A percentile compares a stretch with the other conserved stretches of the same genome.
Conservation (phyloP, 169 alveolate genomes). For the Plasmodium vivax region DNA sequence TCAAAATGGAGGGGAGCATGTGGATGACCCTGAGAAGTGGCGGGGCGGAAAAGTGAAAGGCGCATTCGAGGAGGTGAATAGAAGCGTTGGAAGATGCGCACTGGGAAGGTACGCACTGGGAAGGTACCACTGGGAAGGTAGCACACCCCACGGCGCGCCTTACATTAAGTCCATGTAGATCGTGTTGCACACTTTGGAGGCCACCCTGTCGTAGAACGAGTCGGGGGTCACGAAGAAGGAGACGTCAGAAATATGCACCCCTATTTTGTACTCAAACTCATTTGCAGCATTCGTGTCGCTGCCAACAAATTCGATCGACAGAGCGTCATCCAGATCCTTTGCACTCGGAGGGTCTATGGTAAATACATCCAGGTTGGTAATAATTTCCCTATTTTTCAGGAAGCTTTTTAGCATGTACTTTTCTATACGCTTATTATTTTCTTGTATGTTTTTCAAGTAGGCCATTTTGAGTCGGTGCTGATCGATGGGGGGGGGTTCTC, state of each 20-base stretch:
- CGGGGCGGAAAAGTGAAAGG: neutral
- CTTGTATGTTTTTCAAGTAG: slow-evolving; percentile 9
- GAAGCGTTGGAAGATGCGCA: neutral
- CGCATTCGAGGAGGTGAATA: neutral
- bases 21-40: slow-evolving; percentile 72
- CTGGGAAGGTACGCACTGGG: neutral
- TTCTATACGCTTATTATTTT: slow-evolving; percentile 10
- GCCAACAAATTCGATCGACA: slow-evolving; percentile 89
- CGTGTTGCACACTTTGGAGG: slow-evolving; percentile 94
- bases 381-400: slow-evolving; percentile 37
- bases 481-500: neutral
- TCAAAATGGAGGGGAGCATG: slow-evolving; percentile 91
- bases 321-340: slow-evolving; percentile 98
- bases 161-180: slow-evolving; percentile 92
- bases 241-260: slow-evolving; percentile 99
- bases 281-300: slow-evolving; percentile 80
- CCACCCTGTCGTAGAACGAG: slow-evolving; percentile 94
- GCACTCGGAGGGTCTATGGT: slow-evolving; percentile 98
- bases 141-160: neutral
- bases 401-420: slow-evolving; percentile 56
- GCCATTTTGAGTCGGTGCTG: slow-evolving; percentile 13
- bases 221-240: slow-evolving; percentile 95
- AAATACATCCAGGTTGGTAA: slow-evolving; percentile 75
- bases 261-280: slow-evolving; percentile 87
- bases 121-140: neutral